Percentiles rank a stretch among this genome's conserved stretches.
Conservation (phyloP, 495 filamentous ascomycete genomes). For the Penicillium taxi region DNA sequence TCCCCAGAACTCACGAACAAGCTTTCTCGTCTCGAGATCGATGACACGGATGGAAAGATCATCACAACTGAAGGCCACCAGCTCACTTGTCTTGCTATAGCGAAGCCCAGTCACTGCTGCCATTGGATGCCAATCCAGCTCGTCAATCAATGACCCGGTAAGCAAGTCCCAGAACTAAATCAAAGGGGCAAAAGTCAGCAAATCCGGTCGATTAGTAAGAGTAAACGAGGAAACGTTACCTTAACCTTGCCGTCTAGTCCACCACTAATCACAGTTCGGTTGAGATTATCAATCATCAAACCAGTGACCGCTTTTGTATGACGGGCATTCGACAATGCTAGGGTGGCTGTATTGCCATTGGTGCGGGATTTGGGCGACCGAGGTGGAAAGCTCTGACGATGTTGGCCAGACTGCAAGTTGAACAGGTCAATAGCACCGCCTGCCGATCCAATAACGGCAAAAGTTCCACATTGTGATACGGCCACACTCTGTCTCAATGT, state of each 20-base stretch:
- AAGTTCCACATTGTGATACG: constrained; percentile 85
- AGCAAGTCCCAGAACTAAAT: constrained; percentile 82
- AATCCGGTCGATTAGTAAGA: neutral
- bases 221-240: constrained; percentile 15
- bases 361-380: constrained; percentile 53
- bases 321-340: constrained; percentile 46
- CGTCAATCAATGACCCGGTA: constrained; percentile 65
- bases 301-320: constrained; percentile 82
- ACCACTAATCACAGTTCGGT: constrained; percentile 74
- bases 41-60: constrained; percentile 82
- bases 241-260: constrained; percentile 91
- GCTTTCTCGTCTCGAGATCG: constrained; percentile 80
- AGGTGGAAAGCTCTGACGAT: constrained; percentile 78
- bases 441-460: constrained; percentile 81
- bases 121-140: constrained; percentile 81
- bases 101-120: constrained; percentile 66
- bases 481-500: constrained; percentile 54
- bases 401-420: constrained; percentile 88
- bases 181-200: constrained; percentile 4
- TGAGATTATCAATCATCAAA: constrained; percentile 73
- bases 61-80: constrained; percentile 84
- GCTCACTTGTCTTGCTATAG: constrained; percentile 71
- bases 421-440: constrained; percentile 83
- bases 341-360: constrained; percentile 1
- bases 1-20: constrained; percentile 90